A percentile compares a stretch with the other conserved stretches of the same genome.
phyloP scores from a whole-genome alignment of 139 green algal species.

The Closterium sp. region DNA sequence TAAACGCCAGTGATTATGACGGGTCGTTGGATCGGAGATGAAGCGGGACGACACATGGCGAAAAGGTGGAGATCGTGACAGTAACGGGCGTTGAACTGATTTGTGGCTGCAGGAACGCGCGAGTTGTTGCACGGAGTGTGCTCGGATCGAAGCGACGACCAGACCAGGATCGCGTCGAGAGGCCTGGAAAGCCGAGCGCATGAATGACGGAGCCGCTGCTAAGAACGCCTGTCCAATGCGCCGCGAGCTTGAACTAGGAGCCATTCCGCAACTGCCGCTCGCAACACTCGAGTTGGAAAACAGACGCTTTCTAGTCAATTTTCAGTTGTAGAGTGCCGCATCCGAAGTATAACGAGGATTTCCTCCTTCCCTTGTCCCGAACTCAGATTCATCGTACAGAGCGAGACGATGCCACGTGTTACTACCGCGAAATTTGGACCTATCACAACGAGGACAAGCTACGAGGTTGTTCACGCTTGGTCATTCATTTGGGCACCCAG shows the following conservation, averaged over 20 bases:
- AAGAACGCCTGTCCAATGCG: not conserved
- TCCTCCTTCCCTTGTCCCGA: not conserved
- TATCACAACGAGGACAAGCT: too few relatives aligned
- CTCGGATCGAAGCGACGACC: not conserved
- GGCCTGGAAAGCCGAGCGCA: not conserved
- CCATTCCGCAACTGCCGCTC: not conserved
- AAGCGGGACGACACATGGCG: not conserved
- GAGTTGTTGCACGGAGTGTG: not conserved
- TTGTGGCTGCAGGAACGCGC: not conserved
- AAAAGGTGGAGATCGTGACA: not conserved
- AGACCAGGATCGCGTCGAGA: not conserved
- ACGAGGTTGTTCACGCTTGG: too few relatives aligned
- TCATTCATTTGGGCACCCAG: too few relatives aligned
- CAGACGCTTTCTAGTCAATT: too few relatives aligned
- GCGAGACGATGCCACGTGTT: not conserved
- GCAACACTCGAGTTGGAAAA: too few relatives aligned
- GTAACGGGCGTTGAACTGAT: not conserved
- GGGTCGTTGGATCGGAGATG: not conserved
- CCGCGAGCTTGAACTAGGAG: not conserved
- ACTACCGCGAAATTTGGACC: too few relatives aligned
- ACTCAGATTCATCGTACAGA: not conserved
- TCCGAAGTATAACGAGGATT: not conserved
- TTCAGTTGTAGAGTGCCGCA: too few relatives aligned
- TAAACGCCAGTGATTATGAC: not conserved
- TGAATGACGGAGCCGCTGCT: not conserved